Evolutionary conservation across 208 protist genomes (phyloP), one percentile per base, ranked within the genome.

Genomic region (Leishmania amazonensis): DNA sequence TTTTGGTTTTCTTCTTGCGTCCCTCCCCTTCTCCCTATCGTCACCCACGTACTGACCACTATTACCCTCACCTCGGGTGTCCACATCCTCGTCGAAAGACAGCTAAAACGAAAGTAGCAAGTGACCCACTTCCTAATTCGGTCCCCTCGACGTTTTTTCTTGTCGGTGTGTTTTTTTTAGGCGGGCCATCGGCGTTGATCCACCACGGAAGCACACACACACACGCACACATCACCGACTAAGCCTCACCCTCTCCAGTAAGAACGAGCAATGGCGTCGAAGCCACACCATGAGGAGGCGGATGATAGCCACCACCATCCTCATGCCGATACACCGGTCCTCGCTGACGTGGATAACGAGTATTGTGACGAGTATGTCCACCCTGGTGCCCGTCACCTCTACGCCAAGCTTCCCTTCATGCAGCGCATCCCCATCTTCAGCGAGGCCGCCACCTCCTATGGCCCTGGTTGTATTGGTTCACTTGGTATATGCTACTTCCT

Each of bases 401-500:
- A 93, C 71, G 79, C 15, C 35, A 28, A 5, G 8, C 35, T 57
- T 8, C 89, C 91, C 1, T 87, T 68, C 28, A 47, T 87, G 0
- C 73, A 76, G 5, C 58, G 71, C n/a, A 77, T 93, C 15, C 89
- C 91, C 28, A 53, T 92, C 40, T 92, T 92, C 45, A 83, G 86
- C 72, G 74, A 83, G 40, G 79, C 85, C 45, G 80, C 75, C 40
- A 76, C 85, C n/a, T 82, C 78, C 45, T 95, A 85, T 76, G 91
- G 88, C 21, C 89, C 87, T 24, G 76, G 60, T 4, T 79, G 79
- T 21, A 85, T 87, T 21, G 49, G 86, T 0, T 54, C 88, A 0
- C 70, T 95, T 2, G 90, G 85, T 6, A 38, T 94, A 1, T 82
- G 73, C 68, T 90, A 93, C 79, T 83, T 95, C 45, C 76, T 94